Conservation (phyloP, 2,329 filamentous ascomycete species). For the Ophiostoma australiae region DNA sequence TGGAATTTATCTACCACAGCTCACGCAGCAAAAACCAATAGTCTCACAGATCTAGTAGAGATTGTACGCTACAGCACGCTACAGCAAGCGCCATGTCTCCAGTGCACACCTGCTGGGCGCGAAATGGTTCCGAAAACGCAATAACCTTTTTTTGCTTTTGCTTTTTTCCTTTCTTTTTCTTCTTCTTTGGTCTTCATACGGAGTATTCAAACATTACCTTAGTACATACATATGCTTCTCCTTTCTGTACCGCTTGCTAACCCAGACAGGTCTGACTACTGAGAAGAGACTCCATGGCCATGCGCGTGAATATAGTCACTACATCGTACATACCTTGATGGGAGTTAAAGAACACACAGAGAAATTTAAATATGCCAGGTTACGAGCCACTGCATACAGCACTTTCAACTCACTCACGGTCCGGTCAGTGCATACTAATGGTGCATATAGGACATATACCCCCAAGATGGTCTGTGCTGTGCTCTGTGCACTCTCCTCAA, state of each 20-base stretch:
- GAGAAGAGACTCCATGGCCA: background rate
- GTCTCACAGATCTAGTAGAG: background rate
- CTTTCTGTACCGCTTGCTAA: background rate
- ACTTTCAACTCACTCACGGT: too few species aligned
- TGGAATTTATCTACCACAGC: background rate
- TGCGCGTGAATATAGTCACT: background rate
- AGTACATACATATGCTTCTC: too few species aligned
- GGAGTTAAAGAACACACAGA: background rate
- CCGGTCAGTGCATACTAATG: background rate
- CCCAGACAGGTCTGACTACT: background rate
- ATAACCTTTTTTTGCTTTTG: background rate
- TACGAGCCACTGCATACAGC: too few species aligned
- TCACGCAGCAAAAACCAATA: background rate
- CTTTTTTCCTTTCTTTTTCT: background rate
- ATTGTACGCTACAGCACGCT: background rate
- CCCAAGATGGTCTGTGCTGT: conserved; percentile 4
- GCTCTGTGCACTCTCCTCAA: conserved; percentile 13
- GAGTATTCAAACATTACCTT: background rate
- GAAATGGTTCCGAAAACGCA: conserved; percentile 12
- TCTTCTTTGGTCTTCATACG: background rate
- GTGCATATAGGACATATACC: background rate
- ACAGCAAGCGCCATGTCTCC: background rate
- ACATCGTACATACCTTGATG: too few species aligned
- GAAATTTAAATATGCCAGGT: background rate
- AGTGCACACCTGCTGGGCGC: background rate